Evolutionary conservation across 192 early-diverging fungal species (phyloP), one percentile per base, ranked within the genome.

Genomic region (Linnemannia hyalina): DNA sequence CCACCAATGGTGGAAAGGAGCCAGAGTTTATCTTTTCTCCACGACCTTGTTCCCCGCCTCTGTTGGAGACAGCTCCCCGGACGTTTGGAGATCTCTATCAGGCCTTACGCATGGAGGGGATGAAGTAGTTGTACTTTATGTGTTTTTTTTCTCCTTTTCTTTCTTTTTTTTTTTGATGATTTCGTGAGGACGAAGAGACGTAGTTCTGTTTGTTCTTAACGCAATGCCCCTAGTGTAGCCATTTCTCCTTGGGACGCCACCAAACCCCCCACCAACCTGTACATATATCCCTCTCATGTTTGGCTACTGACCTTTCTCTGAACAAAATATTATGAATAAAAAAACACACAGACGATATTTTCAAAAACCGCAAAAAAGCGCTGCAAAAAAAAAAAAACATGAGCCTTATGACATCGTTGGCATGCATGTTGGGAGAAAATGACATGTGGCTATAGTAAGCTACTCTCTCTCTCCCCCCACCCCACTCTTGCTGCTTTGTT

Each of bases 21-120:
- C 68, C 71, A 32, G 83, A 85, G 42, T 80, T 76, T 29, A 75
- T 85, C 46, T 85, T 85, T 76, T 85, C 83, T 38, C 83, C 83
- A 16, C 32, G 83, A 13, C 78, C 83, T 26, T 77, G 41, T n/a
- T 80, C 83, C 5, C 83, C 83, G 41, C 74, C 74, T 7, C 11
- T 80, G n/a, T 38, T 73, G 32, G 76, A 83, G 32, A 78, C 26
- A 4, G 35, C 60, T 29, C 32, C 72, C 15, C 36, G 73, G n/a
- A 69, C 63, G 20, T 80, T 84, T 80, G 82, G 77, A 29, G 83
- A 80, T 20, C 70, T 80, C 47, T 85, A 85, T 68, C 83, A 85
- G 6, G 74, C 78, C 3, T 29, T 85, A 44, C 20, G 70, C 26
- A 76, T 85, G 83, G 77, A 80, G 29, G 57, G 57, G 76, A 77